Percentiles rank a stretch among this genome's conserved stretches.
Evolutionary conservation across 352 stramenopile species (phyloP).

Genomic region (Globisporangium iwayamae): DNA sequence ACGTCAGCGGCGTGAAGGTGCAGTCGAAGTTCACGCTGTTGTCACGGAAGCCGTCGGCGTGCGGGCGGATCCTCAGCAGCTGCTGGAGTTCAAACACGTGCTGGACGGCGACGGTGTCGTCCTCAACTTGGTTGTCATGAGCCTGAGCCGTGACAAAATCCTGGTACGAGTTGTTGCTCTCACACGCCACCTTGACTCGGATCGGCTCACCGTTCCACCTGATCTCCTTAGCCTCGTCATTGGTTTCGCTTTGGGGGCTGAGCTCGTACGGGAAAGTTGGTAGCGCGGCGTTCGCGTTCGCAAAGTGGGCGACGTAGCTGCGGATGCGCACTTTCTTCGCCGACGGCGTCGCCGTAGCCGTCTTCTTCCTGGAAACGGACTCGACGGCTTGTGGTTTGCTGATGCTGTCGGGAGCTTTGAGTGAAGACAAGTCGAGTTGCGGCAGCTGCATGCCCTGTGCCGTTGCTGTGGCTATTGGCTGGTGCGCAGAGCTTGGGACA

Average conservation of each 20-base stretch:
- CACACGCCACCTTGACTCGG: constrained; percentile 23
- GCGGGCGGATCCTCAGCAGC: constrained; percentile 39
- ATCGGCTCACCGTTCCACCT: constrained; percentile 41
- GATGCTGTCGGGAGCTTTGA: background rate
- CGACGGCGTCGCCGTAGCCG: background rate
- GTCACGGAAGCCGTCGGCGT: constrained; percentile 44
- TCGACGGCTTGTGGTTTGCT: background rate
- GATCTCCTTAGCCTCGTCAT: constrained; percentile 3
- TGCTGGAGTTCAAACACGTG: constrained; percentile 42
- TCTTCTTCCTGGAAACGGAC: constrained; percentile 2
- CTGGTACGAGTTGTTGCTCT: background rate
- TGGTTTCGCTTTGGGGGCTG: background rate
- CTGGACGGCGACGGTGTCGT: constrained; percentile 13
- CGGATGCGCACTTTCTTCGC: constrained; percentile 28
- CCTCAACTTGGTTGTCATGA: background rate
- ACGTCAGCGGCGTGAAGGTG: constrained; percentile 41
- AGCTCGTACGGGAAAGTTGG: background rate
- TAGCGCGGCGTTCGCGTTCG: constrained; percentile 1
- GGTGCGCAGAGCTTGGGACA: background rate
- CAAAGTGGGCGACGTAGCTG: constrained; percentile 35
- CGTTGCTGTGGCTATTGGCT: background rate
- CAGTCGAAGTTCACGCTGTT: constrained; percentile 38
- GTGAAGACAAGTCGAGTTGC: background rate
- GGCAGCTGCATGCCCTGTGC: background rate
- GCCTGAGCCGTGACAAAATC: background rate